phyloP scores from a whole-genome alignment of 1,284 basidiomycete genomes.

The Leccinum solheimii region DNA sequence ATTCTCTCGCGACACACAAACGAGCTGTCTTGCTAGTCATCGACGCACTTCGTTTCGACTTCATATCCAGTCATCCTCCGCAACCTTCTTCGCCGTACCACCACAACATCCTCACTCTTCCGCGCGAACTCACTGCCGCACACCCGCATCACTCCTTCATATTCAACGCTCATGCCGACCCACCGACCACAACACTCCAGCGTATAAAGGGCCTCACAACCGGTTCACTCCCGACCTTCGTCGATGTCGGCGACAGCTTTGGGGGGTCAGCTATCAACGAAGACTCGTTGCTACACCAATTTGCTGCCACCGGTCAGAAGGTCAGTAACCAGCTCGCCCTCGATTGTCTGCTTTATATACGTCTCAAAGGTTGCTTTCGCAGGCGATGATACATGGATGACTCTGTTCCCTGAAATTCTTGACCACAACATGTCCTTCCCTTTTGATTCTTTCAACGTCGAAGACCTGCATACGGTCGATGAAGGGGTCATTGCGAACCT shows the following conservation, averaged over 20 bases:
- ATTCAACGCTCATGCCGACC: slow-evolving; percentile 89
- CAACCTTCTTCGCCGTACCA: slow-evolving; percentile 66
- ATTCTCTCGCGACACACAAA: slow-evolving; percentile 63
- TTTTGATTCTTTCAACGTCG: slow-evolving; percentile 98
- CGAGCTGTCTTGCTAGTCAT: slow-evolving; percentile 87
- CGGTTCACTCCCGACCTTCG: slow-evolving; percentile 93
- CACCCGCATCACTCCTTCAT: slow-evolving; percentile 78
- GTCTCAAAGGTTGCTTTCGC: slow-evolving; percentile 70
- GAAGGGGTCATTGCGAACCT: slow-evolving; percentile 90
- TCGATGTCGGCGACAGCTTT: slow-evolving; percentile 93
- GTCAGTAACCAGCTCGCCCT: slow-evolving; percentile 39
- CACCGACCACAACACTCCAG: slow-evolving; percentile 95
- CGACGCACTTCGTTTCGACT: slow-evolving; percentile 94
- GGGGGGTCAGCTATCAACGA: slow-evolving; percentile 83
- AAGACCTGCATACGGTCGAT: slow-evolving; percentile 96
- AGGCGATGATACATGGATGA: slow-evolving; percentile 97
- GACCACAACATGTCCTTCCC: slow-evolving; percentile 72
- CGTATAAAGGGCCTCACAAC: slow-evolving; percentile 95
- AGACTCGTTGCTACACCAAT: slow-evolving; percentile 77
- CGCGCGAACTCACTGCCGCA: slow-evolving; percentile 62
- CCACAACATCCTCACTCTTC: slow-evolving; percentile 83
- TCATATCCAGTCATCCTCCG: slow-evolving; percentile 75
- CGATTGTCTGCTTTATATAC: slow-evolving; percentile 6
- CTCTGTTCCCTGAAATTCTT: slow-evolving; percentile 82
- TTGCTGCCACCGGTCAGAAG: slow-evolving; percentile 54